phyloP scores from a whole-genome alignment of 2,329 filamentous ascomycete species.

The Fusarium sp. region DNA sequence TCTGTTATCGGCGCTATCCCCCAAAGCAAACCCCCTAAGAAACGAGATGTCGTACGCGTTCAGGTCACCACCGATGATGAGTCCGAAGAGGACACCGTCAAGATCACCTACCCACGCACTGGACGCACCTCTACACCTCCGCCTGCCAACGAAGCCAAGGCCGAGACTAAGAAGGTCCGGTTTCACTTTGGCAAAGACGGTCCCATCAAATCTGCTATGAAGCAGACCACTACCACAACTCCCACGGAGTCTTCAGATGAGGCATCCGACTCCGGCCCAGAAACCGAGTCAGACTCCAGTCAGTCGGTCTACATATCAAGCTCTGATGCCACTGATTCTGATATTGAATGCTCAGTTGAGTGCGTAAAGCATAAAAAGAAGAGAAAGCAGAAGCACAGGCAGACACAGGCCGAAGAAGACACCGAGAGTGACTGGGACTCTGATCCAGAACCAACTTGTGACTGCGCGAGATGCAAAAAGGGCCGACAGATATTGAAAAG shows the following conservation, averaged over 20 bases:
- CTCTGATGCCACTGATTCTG: constrained; percentile 34
- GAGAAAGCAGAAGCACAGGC: constrained; percentile 33
- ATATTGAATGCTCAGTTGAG: constrained; percentile 31
- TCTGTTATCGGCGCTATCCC: constrained; percentile 45
- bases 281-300: constrained; percentile 38
- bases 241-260: constrained; percentile 39
- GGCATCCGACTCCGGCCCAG: constrained; percentile 35
- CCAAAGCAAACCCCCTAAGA: constrained; percentile 43
- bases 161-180: constrained; percentile 57
- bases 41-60: constrained; percentile 53
- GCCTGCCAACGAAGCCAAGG: constrained; percentile 9
- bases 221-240: constrained; percentile 35
- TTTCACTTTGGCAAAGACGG: constrained; percentile 50
- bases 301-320: constrained; percentile 35
- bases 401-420: constrained; percentile 19
- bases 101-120: constrained; percentile 61
- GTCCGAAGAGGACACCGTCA: constrained; percentile 61
- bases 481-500: constrained; percentile 38
- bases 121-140: constrained; percentile 19
- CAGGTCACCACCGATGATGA: constrained; percentile 65
- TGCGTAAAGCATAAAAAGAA: constrained; percentile 19
- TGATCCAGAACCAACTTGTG: constrained; percentile 51
- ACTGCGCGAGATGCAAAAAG: constrained; percentile 44
- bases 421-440: constrained; percentile 47
- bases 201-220: constrained; percentile 43